A percentile compares a stretch with the other conserved stretches of the same genome.
Conservation (phyloP, 225 moss, liverwort and hornwort genomes). For the Lunularia cruciata region DNA sequence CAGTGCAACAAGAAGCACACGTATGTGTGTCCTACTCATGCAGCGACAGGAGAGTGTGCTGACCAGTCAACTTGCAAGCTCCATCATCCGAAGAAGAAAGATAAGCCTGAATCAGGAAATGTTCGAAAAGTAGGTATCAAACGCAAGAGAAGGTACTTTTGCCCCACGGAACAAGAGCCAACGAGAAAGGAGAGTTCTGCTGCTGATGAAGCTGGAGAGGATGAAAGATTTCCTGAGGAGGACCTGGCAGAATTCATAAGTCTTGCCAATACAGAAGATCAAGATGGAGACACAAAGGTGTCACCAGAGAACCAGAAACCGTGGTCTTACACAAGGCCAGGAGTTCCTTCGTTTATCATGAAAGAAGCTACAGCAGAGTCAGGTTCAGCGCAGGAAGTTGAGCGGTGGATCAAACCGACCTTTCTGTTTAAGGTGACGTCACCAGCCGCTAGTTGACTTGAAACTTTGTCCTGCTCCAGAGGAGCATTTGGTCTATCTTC, state of each 20-base stretch:
- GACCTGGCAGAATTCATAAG: constrained; percentile 21
- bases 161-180: constrained; percentile 30
- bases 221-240: neutral
- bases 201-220: neutral
- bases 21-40: constrained; percentile 79
- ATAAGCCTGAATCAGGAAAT: constrained; percentile 34
- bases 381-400: constrained; percentile 14
- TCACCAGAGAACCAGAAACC: constrained; percentile 19
- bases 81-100: constrained; percentile 80
- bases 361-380: neutral
- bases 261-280: constrained; percentile 9
- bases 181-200: neutral
- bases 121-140: constrained; percentile 45
- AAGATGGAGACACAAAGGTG: constrained; percentile 14
- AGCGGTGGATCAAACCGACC: constrained; percentile 22
- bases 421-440: constrained; percentile 17
- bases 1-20: constrained; percentile 99
- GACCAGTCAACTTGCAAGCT: constrained; percentile 66
- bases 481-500: no score
- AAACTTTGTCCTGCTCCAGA: no score
- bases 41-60: constrained; percentile 75
- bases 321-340: constrained; percentile 15
- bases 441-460: constrained; percentile 20
- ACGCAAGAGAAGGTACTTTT: constrained; percentile 80
- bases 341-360: constrained; percentile 14